Percentiles rank a stretch among this genome's conserved stretches.
phyloP scores from a whole-genome alignment of 768 basidiomycete genomes.

The Leccinum pellstonianum region DNA sequence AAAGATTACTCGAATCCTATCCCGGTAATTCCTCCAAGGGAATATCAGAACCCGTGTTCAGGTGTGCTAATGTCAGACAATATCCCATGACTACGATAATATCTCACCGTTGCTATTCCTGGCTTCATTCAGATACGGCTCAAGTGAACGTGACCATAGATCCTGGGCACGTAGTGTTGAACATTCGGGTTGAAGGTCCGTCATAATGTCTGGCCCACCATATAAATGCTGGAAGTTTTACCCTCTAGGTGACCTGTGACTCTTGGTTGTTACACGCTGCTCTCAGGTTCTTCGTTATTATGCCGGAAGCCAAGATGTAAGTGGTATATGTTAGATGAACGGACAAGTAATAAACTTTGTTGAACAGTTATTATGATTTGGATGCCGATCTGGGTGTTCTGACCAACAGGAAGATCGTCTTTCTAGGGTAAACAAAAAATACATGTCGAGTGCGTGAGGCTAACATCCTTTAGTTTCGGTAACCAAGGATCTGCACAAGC shows the following conservation, averaged over 20 bases:
- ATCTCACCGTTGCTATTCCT: slow-evolving; percentile 14
- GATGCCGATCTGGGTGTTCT: slow-evolving; percentile 55
- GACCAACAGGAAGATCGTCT: slow-evolving; percentile 52
- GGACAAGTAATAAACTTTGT: neutral
- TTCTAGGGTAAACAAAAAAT: slow-evolving; percentile 47
- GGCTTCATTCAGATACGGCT: slow-evolving; percentile 3
- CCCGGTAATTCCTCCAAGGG: neutral
- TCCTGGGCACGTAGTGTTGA: neutral
- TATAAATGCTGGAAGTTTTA: slow-evolving; percentile 1
- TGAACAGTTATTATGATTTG: slow-evolving; percentile 49
- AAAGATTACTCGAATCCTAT: neutral
- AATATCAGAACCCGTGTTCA: neutral
- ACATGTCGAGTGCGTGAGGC: neutral
- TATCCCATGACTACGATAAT: slow-evolving; percentile 16
- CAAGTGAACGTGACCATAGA: slow-evolving; percentile 12
- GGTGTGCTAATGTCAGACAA: slow-evolving; percentile 4
- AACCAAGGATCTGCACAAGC: slow-evolving; percentile 69
- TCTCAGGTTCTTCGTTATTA: slow-evolving; percentile 1
- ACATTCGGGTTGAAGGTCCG: slow-evolving; percentile 7
- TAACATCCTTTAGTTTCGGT: slow-evolving; percentile 44
- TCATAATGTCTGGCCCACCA: neutral
- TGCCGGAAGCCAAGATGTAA: slow-evolving; percentile 55
- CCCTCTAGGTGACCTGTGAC: neutral
- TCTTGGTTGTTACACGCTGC: neutral
- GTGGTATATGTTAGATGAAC: slow-evolving; percentile 13